Evolutionary conservation across 2,329 filamentous ascomycete species (phyloP), one percentile per base, ranked within the genome.

Genomic region (Trichophyton rubrum): DNA sequence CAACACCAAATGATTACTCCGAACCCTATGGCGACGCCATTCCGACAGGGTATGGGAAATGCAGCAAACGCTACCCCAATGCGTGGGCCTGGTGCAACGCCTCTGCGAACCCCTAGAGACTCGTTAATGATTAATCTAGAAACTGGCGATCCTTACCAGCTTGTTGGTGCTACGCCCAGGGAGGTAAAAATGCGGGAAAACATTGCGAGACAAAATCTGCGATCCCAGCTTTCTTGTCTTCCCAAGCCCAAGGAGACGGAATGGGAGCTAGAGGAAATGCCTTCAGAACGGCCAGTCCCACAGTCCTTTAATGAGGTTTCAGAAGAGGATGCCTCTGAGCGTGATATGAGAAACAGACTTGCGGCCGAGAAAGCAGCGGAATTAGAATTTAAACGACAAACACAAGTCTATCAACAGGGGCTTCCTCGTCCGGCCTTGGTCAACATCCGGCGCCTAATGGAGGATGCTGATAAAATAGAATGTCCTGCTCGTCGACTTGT

Each of bases 241-340:
- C 93, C 93, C 0, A 95, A 89, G 69, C 93, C 93, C 0, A 96
- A 95, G 69, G 90, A 96, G 69, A 87, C 85, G 0, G 91, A 96
- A 66, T 97, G 89, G 87, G 93, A 97, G 66, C 83, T 97, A 53
- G 92, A 96, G 66, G 74, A 77, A 70, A 77, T 95, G 38, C 92
- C 92, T 0, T 90, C 95, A 45, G 90, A 96, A 64, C 80, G 87
- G 64, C 78, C 82, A 63, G 89, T 93, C 66, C 68, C 76, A 2
- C 73, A 72, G 17, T 69, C 70, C 1, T 72, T 72, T 1, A 77
- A 80, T 51, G 79, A 85, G 58, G 69, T 81, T 6, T 77, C 76
- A n/a, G 82, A 83, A 67, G 85, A 87, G 71, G 84, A 87, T 68
- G 80, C 83, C 24, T 90, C 88, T 15, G 85, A 91, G 65, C 83